A percentile compares a stretch with the other conserved stretches of the same genome.
These are phyloP conservation scores for Leptographium galeiforme DNA, from an alignment of 2,329 filamentous ascomycete species.

Conservation along the genomic window DNA sequence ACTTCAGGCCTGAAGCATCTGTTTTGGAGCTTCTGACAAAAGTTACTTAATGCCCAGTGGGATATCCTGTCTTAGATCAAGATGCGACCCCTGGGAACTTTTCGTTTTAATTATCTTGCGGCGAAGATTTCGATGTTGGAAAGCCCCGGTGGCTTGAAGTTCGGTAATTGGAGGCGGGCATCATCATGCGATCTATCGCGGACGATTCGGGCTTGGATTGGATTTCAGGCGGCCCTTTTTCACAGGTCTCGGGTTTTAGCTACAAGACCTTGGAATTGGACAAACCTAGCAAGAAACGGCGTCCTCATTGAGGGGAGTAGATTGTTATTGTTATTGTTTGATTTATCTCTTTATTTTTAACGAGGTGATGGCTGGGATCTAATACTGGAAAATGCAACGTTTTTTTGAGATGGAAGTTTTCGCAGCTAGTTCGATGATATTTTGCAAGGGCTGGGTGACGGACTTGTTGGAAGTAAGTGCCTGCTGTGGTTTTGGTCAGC, in stretches of 20 bases:
- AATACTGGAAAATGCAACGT: slow-evolving; percentile 15
- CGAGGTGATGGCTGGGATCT: slow-evolving; percentile 23
- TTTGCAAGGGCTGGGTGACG: too few relatives aligned
- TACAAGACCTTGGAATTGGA: background rate
- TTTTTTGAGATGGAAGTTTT: too few relatives aligned
- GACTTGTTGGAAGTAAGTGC: too few relatives aligned
- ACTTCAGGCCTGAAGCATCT: too few relatives aligned
- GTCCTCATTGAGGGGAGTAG: background rate
- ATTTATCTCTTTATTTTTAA: slow-evolving; percentile 16
- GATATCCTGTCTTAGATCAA: background rate
- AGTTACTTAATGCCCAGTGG: background rate
- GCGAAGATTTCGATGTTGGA: background rate
- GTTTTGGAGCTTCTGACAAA: background rate
- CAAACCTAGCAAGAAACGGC: background rate
- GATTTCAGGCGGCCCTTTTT: background rate
- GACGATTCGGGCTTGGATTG: background rate
- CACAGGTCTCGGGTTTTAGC: background rate
- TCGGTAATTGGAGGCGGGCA: background rate
- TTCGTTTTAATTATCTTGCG: background rate
- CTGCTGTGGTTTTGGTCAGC: too few relatives aligned
- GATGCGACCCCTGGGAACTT: background rate
- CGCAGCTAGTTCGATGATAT: too few relatives aligned
- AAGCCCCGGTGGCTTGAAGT: background rate
- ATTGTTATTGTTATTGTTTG: background rate
- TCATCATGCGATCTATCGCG: background rate